A percentile compares a stretch with the other conserved stretches of the same genome.
These are phyloP conservation scores for Zygnema circumcarinatum DNA, from an alignment of 139 green algal species.

Conservation along the genomic window DNA sequence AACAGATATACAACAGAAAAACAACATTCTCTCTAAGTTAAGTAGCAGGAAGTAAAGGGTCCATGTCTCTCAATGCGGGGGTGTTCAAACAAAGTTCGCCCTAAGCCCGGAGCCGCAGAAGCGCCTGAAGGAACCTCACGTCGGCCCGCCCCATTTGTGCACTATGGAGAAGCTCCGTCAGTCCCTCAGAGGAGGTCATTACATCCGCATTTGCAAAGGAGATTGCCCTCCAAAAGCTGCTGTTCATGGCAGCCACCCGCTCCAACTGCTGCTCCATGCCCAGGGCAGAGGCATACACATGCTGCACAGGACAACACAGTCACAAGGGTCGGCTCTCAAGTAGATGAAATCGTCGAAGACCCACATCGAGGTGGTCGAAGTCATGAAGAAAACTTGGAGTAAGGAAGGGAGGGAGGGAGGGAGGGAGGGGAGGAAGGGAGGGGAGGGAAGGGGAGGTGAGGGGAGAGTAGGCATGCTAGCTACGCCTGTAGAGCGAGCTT, in stretches of 20 bases:
- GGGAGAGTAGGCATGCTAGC: not conserved
- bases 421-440: not conserved
- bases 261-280: constrained; percentile 1
- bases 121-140: not conserved
- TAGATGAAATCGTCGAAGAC: too few relatives aligned
- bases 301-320: not conserved
- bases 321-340: too few relatives aligned
- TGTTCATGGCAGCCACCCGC: constrained; percentile 4
- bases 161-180: not conserved
- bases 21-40: too few relatives aligned
- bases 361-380: too few relatives aligned
- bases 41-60: too few relatives aligned
- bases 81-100: not conserved
- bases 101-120: not conserved
- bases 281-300: not conserved
- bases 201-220: not conserved
- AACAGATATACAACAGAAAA: too few relatives aligned
- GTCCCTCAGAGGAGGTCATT: not conserved
- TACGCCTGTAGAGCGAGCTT: too few relatives aligned
- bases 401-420: not conserved
- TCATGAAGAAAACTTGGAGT: too few relatives aligned
- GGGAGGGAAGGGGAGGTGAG: not conserved
- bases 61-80: too few relatives aligned
- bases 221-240: not conserved
- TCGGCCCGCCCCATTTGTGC: constrained; percentile 1